Conservation (phyloP, 345 rosid genomes). For the Viola odorata region DNA sequence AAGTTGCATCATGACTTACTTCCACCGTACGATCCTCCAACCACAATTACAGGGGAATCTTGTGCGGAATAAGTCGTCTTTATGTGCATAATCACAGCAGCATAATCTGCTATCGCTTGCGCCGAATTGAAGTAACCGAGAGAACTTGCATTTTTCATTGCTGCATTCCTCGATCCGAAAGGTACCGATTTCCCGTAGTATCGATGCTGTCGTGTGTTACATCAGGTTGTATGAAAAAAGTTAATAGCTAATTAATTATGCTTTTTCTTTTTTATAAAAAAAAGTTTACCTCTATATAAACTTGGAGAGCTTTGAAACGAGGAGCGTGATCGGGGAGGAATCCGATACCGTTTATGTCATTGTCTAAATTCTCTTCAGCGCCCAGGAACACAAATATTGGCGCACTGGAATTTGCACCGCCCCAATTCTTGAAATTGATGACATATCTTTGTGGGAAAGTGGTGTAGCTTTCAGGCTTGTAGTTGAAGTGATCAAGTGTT, state of each 20-base stretch:
- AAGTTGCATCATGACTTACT: slow-evolving; percentile 11
- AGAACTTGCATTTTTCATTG: slow-evolving; percentile 8
- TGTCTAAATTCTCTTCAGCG: not conserved
- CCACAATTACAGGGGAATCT: slow-evolving; percentile 18
- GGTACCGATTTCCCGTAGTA: slow-evolving; percentile 24
- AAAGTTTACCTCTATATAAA: not conserved
- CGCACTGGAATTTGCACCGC: not conserved
- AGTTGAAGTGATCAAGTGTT: slow-evolving; percentile 3
- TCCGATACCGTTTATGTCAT: not conserved
- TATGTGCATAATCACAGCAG: slow-evolving; percentile 15
- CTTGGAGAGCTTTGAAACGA: not conserved
- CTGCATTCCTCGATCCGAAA: slow-evolving; percentile 14
- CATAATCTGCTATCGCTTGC: slow-evolving; percentile 27
- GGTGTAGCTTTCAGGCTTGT: slow-evolving; percentile 3
- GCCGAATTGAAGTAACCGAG: slow-evolving; percentile 25
- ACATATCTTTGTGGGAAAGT: slow-evolving; percentile 1
- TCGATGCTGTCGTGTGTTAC: slow-evolving; percentile 13
- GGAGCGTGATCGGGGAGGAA: not conserved
- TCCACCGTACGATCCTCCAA: slow-evolving; percentile 28
- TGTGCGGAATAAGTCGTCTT: slow-evolving; percentile 9
- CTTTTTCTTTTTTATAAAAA: too few species aligned
- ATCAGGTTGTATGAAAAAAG: too few species aligned
- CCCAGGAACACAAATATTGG: not conserved
- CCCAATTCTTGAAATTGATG: slow-evolving; percentile 2
- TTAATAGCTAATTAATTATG: too few species aligned